Base-by-base conservation (phyloP, 192 early-diverging fungal genomes). In the Entophlyctis luteolus region DNA sequence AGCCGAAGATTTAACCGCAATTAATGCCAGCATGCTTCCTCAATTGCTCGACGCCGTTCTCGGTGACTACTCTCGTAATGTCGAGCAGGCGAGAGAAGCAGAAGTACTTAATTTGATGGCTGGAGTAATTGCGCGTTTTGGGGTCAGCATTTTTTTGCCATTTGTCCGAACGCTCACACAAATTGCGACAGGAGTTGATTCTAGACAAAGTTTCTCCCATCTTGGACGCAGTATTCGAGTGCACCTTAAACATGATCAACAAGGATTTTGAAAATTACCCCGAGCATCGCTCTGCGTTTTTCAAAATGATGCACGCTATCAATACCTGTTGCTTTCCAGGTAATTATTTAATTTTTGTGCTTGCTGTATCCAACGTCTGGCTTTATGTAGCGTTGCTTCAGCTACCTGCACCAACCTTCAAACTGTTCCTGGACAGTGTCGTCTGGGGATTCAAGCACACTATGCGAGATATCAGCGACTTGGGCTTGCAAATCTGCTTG, bases 381-480 rank as follows among this genome's bases (percentile, higher is more conserved):
- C 56, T 37, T 38, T 78, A 36, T 59, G 29, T 55, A 87, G 95
- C 96, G 1, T 76, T 95, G 47, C 76, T 96, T 59, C 84, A 84
- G 47, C 77, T 99, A 34, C 88, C 91, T 1, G 77, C 88, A 46
- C 83, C 86, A 20, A 90, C 93, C 70, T 95, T 99, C 79, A 90
- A 91, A 62, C 85, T 97, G 27, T 84, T 95, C 77, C 82, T 98
- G 73, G 93, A 96, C 82, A 93, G 92, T 67, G 87, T 98, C 55
- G 90, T 97, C 46, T 99, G 95, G 95, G 94, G 87, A 20, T 94
- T 99, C 82, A 98, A 98, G 80, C 97, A 99, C 76, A 95, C 94
- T 3, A 92, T 96, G 90, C 88, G 95, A 65, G 95, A 99, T 67
- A 93, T 99, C 75, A 90, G 92, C 45, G 96, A 99, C 58, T 75